phyloP scores from a whole-genome alignment of 768 basidiomycete genomes.

The Auriscalpium vulgare region DNA sequence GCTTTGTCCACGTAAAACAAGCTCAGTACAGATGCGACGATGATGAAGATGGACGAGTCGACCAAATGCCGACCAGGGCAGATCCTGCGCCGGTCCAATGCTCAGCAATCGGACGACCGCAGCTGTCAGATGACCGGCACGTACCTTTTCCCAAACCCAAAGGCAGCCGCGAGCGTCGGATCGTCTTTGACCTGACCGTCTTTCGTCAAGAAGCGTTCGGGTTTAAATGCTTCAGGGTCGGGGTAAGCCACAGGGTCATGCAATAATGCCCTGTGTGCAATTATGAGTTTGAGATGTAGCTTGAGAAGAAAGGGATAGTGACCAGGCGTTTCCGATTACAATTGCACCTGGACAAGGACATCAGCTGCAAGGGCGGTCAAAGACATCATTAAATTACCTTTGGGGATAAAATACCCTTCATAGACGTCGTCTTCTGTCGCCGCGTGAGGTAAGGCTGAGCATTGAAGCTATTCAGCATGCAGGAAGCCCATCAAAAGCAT shows the following conservation, averaged over 20 bases:
- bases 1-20: conserved; percentile 18
- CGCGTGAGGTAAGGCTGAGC: conserved; percentile 53
- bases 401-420: conserved; percentile 48
- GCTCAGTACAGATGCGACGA: conserved; percentile 17
- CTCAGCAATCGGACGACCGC: too few relatives aligned
- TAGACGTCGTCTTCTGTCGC: conserved; percentile 62
- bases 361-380: background rate
- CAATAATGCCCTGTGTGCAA: conserved; percentile 34
- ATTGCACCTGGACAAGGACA: conserved; percentile 22
- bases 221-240: conserved; percentile 38
- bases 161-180: background rate
- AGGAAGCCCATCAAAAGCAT: background rate
- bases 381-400: conserved; percentile 29
- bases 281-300: conserved; percentile 13
- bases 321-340: conserved; percentile 60
- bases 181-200: background rate
- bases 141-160: conserved; percentile 11
- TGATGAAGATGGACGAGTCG: conserved; percentile 21
- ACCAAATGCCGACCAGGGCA: conserved; percentile 24
- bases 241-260: conserved; percentile 39
- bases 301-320: conserved; percentile 14
- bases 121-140: background rate
- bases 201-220: conserved; percentile 34
- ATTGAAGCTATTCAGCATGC: background rate
- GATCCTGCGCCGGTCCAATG: conserved; percentile 8